Base-by-base conservation (phyloP, 805 yeast genomes). In the Cyberlindnera xylosilytica region DNA sequence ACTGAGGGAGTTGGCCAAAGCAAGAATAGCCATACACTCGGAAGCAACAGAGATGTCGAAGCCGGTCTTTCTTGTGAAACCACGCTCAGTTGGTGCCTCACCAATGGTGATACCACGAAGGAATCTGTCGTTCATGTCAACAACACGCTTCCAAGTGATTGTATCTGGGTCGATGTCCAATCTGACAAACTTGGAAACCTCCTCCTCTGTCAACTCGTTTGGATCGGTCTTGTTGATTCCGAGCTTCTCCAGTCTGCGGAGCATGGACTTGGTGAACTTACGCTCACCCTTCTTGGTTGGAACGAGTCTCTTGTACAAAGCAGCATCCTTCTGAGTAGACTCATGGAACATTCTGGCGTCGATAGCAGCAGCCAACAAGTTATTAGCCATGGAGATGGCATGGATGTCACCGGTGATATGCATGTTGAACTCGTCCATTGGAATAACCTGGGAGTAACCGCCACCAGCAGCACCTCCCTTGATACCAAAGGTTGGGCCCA, bases 391-490 rank as follows among this genome's bases (percentile, higher is more conserved):
- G 43, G 88, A 79, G 57, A 85, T 83, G 36, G 93, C 91, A 61
- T 85, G 93, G 47, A 85, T 84, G 64, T 84, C 93, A 62, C 93
- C 93, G 36, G 93, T 84, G 49, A 84, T 76, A 61, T 84, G 91
- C 84, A 84, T 76, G 69, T 84, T 84, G 70, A 84, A 84, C 60
- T 84, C 93, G 64, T 84, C 91, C 93, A 84, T 84, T 50, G 93
- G 93, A 61, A 84, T 83, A 24, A 84, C 93, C 65, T 84, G 91
- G 20, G 93, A 81, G 61, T 83, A 84, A 46, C 93, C 93, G 63
- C 93, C 91, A 62, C 93, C 93, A 6, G 93, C 93, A 53, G 93
- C 93, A 68, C 93, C 93, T 65, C 93, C 93, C 63, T 84, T 84
- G 52, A 84, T 82, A 68, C 93, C 93, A 57, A 84, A 84, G 16